phyloP scores from a whole-genome alignment of 768 basidiomycete species.

The Brasilioporus rufonigricans region DNA sequence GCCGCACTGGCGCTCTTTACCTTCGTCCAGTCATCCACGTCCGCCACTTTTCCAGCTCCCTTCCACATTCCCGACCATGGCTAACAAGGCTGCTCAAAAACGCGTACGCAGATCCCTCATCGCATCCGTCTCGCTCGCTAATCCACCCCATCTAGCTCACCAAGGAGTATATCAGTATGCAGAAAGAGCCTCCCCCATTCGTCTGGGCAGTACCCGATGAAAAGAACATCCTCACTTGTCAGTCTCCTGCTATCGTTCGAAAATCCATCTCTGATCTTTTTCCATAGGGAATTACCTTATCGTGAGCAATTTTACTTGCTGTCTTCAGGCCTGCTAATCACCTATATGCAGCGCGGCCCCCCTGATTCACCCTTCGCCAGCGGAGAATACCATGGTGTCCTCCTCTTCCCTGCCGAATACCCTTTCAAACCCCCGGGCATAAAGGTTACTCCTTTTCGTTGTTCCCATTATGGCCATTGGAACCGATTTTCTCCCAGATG shows the following conservation, averaged over 20 bases:
- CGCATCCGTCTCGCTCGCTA: constrained; percentile 1
- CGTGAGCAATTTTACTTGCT: constrained; percentile 43
- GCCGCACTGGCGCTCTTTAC: constrained; percentile 25
- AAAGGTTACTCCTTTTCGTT: constrained; percentile 55
- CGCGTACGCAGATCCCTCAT: constrained; percentile 48
- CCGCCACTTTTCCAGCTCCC: constrained; percentile 10
- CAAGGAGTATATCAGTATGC: constrained; percentile 92
- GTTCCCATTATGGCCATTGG: constrained; percentile 1
- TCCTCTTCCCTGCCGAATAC: constrained; percentile 92
- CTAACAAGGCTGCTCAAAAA: constrained; percentile 84
- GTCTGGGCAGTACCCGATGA: constrained; percentile 95
- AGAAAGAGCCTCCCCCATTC: constrained; percentile 91
- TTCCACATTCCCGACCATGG: constrained; percentile 45
- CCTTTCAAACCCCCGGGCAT: constrained; percentile 97
- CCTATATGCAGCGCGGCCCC: constrained; percentile 71
- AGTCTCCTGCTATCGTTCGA: constrained; percentile 33
- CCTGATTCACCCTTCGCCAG: constrained; percentile 88
- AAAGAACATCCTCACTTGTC: constrained; percentile 95
- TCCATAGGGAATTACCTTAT: constrained; percentile 92
- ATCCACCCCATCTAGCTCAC: constrained; percentile 48
- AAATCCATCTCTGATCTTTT: constrained; percentile 9
- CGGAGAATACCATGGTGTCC: constrained; percentile 92
- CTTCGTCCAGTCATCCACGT: constrained; percentile 22
- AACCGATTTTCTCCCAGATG: constrained; percentile 55
- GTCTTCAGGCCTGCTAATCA: constrained; percentile 6